Conservation (phyloP, 225 moss, liverwort and hornwort species). For the Antitrichia curtipendula region DNA sequence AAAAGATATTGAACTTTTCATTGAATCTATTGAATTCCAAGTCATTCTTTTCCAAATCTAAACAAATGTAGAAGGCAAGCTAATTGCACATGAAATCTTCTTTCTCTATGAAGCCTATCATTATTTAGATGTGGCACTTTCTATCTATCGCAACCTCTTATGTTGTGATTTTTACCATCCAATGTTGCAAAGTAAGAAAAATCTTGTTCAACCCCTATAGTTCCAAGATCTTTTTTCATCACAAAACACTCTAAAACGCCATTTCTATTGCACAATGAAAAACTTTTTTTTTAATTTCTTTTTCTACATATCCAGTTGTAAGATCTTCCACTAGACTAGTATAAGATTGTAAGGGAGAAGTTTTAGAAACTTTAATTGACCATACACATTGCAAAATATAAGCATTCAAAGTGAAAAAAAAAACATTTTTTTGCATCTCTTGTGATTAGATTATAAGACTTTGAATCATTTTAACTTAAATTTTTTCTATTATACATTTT, state of each 20-base stretch:
- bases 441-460: background rate
- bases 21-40: background rate
- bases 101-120: background rate
- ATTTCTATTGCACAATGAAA: background rate
- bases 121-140: background rate
- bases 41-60: background rate
- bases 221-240: background rate
- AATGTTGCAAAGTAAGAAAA: background rate
- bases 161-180: background rate
- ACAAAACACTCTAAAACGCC: background rate
- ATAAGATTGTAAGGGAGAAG: background rate
- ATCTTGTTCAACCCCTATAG: background rate
- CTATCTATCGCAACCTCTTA: background rate
- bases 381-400: background rate
- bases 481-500: background rate
- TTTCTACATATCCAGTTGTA: fast-evolving
- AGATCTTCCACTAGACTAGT: background rate
- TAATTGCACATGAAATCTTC: background rate
- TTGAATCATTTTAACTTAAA: background rate
- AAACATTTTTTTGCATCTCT: too few species aligned
- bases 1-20: background rate
- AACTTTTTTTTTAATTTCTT: too few species aligned
- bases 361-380: background rate
- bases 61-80: background rate
- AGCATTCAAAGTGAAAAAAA: background rate